Evolutionary conservation across 164 flowering plant species (phyloP), one percentile per base, ranked within the genome.

Genomic region (Nymphaea thermarum): DNA sequence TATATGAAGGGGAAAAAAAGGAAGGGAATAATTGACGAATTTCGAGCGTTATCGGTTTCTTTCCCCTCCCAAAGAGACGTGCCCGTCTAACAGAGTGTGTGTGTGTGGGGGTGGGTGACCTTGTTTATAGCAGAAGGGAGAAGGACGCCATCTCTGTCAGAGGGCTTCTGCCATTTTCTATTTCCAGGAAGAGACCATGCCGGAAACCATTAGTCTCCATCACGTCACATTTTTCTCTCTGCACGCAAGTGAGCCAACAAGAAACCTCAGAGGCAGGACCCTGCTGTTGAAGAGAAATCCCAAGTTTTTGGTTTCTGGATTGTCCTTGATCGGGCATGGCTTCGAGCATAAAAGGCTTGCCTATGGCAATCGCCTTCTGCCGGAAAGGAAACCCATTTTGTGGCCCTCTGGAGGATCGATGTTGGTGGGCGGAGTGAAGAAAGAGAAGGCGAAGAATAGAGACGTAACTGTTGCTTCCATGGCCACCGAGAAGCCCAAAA

Each of bases 401-500:
- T 11, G 36, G 64, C 8, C 16, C 64, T 61, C 25, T 5, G 36
- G 64, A 61, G 42, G 42, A n/a, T 17, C 64, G 8, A 6, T 61
- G 64, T 17, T 61, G 16, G 16, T 61, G 64, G 64, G 64, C 3
- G 6, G 36, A 2, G 11, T n/a, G 42, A 36, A 2, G 3, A 17
- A 61, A 6, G 17, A 6, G 25, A 61, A n/a, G 36, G 0, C 4
- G 36, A 17, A 17, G 6, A 7, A n/a, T n/a, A 5, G 64, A 45
- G 11, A 65, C 2, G 66, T 67, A n/a, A 44, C 75, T 44, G 82
- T 71, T 42, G 73, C 84, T 12, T 80, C 86, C 14, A 75, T 85
- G 8, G 75, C 85, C 6, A 85, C 87, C 5, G 92, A 86, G 86
- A 82, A 79, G 77, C 73, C 81, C 44, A 80, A 78, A 76, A 85